Evolutionary conservation across 1,284 basidiomycete species (phyloP), one percentile per base, ranked within the genome.

Genomic region (Meira nashicola): DNA sequence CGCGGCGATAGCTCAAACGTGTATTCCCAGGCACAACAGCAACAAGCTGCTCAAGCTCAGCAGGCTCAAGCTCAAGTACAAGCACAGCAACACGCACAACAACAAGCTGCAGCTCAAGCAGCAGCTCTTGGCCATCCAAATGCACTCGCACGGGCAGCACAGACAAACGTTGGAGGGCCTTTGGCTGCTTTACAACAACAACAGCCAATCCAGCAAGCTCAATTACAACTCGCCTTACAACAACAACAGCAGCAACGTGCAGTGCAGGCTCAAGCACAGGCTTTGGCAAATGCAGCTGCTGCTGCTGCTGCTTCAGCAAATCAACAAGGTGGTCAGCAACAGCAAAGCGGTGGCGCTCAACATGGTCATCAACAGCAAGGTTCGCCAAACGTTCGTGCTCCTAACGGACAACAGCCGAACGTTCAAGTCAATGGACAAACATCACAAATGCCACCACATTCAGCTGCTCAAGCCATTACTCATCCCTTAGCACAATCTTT

Each of bases 171-270:
- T 9, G 66, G 56, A 9, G 56, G 56, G 4, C 56, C 67, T 47
- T 62, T 66, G 50, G 58, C 64, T 14, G 66, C 66, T 4, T 58
- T 65, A 5, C 47, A 68, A 55, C 68, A 70, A 33, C 68, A 70
- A 40, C 68, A 70, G 49, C 66, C 64, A 44, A 54, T 66, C 43
- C 64, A 70, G 40, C 67, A 71, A 54, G 66, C 67, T 54, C 67
- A 67, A 39, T 58, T 67, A 54, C 63, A 65, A 56, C 58, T 59
- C 10, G 52, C 51, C 28, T 53, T 49, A 17, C 60, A 62, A 39
- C 60, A 62, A 58, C 57, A 59, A 23, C 57, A 63, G 40, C 56
- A 58, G 23, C 51, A 14, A 48, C 43, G 11, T 10, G 51, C 66
- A 62, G 50, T 52, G 65, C 51, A 59, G 59, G 47, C 66, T 62